phyloP scores from a whole-genome alignment of 345 rosid species.

The Brassica nigra region DNA sequence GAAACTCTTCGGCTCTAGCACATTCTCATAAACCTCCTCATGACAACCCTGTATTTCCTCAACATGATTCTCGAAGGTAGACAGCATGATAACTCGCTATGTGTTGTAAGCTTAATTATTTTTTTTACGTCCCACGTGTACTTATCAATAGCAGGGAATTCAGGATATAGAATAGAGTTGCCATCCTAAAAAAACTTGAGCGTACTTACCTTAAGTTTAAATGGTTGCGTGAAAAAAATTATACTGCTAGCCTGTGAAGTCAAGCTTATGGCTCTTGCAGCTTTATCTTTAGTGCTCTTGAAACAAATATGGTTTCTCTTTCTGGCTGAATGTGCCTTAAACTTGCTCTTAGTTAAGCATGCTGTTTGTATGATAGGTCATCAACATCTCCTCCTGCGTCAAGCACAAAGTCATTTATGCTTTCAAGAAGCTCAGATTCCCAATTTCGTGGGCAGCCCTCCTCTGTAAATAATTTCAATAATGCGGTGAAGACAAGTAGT shows the following conservation, averaged over 20 bases:
- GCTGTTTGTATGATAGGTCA: slow-evolving; percentile 38
- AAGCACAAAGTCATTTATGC: slow-evolving; percentile 30
- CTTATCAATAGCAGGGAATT: slow-evolving; percentile 14
- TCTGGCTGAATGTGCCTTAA: slow-evolving; percentile 24
- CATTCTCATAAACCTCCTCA: slow-evolving; percentile 37
- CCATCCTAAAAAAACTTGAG: slow-evolving; percentile 10
- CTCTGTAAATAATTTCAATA: slow-evolving; percentile 41
- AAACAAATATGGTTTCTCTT: slow-evolving; percentile 13
- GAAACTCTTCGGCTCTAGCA: slow-evolving; percentile 46
- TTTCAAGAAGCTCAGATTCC: slow-evolving; percentile 51
- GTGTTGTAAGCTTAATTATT: slow-evolving; percentile 12
- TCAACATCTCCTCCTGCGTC: slow-evolving; percentile 37
- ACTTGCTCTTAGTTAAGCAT: slow-evolving; percentile 12
- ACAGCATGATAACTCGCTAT: slow-evolving; percentile 17
- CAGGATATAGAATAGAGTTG: slow-evolving; percentile 15
- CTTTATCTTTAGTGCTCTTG: slow-evolving; percentile 15
- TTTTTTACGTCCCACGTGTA: neutral
- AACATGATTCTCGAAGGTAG: slow-evolving; percentile 56
- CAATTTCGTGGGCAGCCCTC: slow-evolving; percentile 44
- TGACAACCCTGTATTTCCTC: slow-evolving; percentile 41
- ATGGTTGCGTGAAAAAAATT: neutral
- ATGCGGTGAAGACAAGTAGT: slow-evolving; percentile 19
- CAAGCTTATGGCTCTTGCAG: slow-evolving; percentile 27
- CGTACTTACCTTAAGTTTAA: slow-evolving; percentile 2
- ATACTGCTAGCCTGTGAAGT: slow-evolving; percentile 20